Conservation (phyloP, 345 rosid species). For the Salix exigua region DNA sequence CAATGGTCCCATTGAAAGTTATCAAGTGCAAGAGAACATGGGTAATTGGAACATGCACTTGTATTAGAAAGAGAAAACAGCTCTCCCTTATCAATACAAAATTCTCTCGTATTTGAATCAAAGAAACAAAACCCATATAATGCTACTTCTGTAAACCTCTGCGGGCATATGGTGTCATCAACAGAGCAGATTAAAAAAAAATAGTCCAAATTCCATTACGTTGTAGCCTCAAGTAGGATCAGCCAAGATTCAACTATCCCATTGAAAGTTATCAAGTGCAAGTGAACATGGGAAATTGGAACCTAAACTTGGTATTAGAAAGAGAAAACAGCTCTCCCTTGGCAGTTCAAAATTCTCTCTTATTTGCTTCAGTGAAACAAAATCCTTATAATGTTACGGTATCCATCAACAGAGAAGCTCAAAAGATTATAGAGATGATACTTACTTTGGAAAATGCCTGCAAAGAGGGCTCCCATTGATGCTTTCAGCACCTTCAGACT, state of each 20-base stretch:
- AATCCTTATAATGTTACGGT: neutral
- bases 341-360: neutral
- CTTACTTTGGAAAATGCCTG: conserved; percentile 10
- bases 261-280: neutral
- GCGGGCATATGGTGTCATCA: conserved; percentile 10
- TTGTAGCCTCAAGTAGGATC: neutral
- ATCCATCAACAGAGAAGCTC: conserved; percentile 17
- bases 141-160: conserved; percentile 36
- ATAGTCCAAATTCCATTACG: neutral
- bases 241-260: neutral
- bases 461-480: conserved; percentile 15
- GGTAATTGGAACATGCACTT: neutral
- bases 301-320: neutral
- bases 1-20: neutral
- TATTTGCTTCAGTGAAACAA: conserved; percentile 1
- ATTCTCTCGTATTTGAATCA: neutral
- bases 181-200: conserved; percentile 1
- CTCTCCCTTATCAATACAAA: neutral
- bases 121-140: neutral
- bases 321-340: neutral
- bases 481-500: conserved; percentile 30
- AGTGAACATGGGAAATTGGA: neutral
- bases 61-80: neutral
- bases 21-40: neutral
- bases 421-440: conserved; percentile 10